Evolutionary conservation across 1,284 basidiomycete genomes (phyloP), one percentile per base, ranked within the genome.

Genomic region (Tylopilus orsonianus): DNA sequence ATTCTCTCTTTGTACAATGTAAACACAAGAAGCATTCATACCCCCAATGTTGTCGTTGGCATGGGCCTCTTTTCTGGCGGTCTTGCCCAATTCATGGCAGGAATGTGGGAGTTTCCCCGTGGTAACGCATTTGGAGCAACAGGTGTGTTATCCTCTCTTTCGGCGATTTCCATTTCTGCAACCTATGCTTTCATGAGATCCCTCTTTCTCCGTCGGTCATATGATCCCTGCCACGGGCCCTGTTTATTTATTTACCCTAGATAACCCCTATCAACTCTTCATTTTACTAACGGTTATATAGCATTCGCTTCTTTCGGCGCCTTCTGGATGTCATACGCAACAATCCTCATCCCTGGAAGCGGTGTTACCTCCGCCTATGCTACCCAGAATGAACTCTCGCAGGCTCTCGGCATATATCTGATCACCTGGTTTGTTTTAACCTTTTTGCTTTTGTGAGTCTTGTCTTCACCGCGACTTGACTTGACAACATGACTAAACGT

Each of bases 21-120:
- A 34, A 61, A 74, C 46, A 69, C 83, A 32, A 73, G 81, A 18
- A 69, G 71, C 14, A 70, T 89, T 48, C 57, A 61, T 19, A 65
- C 65, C 2, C 78, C 85, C 26, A 93, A 94, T 61, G 81, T 87
- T 46, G 81, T 95, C 53, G 77, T 94, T 48, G 91, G 90, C 54
- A 89, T 94, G 81, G 89, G 90, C 7, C 66, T 90, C 53, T 87
- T 80, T 65, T 81, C 80, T 53, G 94, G 93, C 49, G 95, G 95
- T 53, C 78, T 95, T 19, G 81, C 80, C 8, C 95, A 89, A 64
- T 72, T 88, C 56, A 60, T 85, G 22, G 85, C 85, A 8, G 85
- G 86, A 35, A 85, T 87, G 83, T 88, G 86, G 85, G 84, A 86
- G 67, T 93, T 92, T 66, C 86, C 87, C 2, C 74, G 79, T 35